Conservation (phyloP, 768 basidiomycete species). For the Termitomyces sp. region DNA sequence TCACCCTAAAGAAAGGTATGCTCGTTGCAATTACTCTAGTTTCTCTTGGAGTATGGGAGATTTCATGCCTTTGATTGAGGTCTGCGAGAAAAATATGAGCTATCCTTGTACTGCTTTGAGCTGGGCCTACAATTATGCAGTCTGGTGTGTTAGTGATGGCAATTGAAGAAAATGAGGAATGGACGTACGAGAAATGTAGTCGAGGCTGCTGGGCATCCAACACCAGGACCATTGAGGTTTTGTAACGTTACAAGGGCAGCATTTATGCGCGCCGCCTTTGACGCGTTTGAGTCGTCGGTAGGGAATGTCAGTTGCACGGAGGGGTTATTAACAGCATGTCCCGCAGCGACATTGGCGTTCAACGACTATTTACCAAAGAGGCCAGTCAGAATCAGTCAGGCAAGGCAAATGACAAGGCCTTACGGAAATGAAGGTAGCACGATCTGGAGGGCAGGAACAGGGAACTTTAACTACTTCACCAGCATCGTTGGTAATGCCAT, state of each 20-base stretch:
- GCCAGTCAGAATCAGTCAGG: neutral
- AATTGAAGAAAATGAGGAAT: neutral
- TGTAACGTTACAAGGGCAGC: conserved; percentile 63
- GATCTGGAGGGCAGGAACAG: conserved; percentile 61
- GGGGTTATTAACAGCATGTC: conserved; percentile 60
- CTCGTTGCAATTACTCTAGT: neutral
- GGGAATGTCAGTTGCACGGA: conserved; percentile 56
- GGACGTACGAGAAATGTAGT: conserved; percentile 17
- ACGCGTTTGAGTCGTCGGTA: conserved; percentile 47
- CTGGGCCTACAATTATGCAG: conserved; percentile 17
- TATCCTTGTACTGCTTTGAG: conserved; percentile 21
- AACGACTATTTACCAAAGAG: conserved; percentile 27
- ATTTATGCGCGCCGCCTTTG: conserved; percentile 51
- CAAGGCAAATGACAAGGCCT: neutral
- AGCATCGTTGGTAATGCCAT: conserved; percentile 48
- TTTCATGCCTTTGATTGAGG: neutral
- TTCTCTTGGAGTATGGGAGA: neutral
- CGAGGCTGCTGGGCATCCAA: conserved; percentile 54
- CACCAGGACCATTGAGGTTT: conserved; percentile 63
- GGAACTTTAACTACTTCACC: conserved; percentile 60
- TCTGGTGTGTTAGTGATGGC: conserved; percentile 1
- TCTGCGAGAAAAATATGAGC: neutral
- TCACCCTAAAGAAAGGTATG: neutral
- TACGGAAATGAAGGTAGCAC: conserved; percentile 46
- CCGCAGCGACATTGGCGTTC: conserved; percentile 54